Percentiles rank a stretch among this genome's conserved stretches.
phyloP scores from a whole-genome alignment of 371 early-diverging fungal genomes.

The Syncephalastrum monosporum region DNA sequence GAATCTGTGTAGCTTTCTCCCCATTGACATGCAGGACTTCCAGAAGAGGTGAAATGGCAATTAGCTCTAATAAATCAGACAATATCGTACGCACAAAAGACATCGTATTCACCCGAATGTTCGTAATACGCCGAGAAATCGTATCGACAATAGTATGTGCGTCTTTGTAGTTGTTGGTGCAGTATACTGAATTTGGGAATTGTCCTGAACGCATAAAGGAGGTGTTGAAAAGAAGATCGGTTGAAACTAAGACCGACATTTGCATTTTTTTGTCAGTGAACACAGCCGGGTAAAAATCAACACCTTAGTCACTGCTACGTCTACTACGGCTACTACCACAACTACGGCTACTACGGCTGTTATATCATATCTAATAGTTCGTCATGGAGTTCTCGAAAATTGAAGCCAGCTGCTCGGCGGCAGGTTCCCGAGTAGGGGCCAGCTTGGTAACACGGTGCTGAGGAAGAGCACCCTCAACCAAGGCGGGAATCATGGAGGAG shows the following conservation, averaged over 20 bases:
- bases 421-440: conserved; percentile 74
- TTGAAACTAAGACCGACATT: neutral
- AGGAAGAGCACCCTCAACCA: conserved; percentile 87
- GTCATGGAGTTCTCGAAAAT: conserved; percentile 72
- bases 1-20: too few relatives aligned
- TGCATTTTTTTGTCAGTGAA: neutral
- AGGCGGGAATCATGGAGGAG: conserved; percentile 62
- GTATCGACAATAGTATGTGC: too few relatives aligned
- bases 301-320: neutral
- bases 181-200: neutral
- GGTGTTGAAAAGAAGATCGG: neutral
- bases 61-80: too few relatives aligned
- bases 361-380: conserved; percentile 48
- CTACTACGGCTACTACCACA: neutral
- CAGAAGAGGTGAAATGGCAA: too few relatives aligned
- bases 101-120: too few relatives aligned
- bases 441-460: conserved; percentile 93
- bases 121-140: too few relatives aligned
- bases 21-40: too few relatives aligned
- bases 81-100: too few relatives aligned
- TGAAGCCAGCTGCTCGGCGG: conserved; percentile 61
- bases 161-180: too few relatives aligned
- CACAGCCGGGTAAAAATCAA: neutral
- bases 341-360: too few relatives aligned
- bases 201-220: neutral